Percentiles rank a stretch among this genome's conserved stretches.
Conservation (phyloP, 169 alveolate genomes). For the Plasmodium vivax region DNA sequence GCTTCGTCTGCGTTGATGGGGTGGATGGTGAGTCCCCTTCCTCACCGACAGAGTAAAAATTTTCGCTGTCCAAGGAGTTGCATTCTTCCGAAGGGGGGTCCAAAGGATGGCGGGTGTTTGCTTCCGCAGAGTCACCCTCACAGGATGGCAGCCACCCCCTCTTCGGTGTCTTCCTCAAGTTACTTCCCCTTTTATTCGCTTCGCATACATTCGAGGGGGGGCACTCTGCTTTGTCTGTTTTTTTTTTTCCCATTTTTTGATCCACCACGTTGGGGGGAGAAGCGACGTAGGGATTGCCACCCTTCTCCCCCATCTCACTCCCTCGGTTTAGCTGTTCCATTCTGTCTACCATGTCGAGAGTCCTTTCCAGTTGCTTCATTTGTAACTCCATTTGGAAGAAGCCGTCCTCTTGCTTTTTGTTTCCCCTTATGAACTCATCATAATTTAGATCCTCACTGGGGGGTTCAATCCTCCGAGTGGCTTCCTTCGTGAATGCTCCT, state of each 20-base stretch:
- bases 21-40: neutral
- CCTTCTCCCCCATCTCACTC: neutral
- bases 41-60: slow-evolving; percentile 24
- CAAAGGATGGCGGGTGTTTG: neutral
- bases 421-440: slow-evolving; percentile 36
- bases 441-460: slow-evolving; percentile 34
- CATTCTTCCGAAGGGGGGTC: neutral
- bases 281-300: neutral
- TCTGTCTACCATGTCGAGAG: slow-evolving; percentile 13
- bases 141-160: neutral
- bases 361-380: slow-evolving; percentile 14
- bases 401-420: neutral
- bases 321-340: neutral
- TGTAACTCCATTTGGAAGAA: slow-evolving; percentile 1
- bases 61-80: neutral
- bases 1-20: neutral
- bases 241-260: neutral
- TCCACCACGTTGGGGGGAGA: neutral
- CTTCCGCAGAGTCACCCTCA: neutral
- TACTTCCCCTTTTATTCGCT: neutral
- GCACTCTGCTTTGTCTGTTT: neutral
- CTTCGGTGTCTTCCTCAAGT: neutral
- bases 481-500: neutral
- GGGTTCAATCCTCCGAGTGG: neutral
- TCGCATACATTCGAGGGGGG: neutral